Conservation (phyloP, 495 filamentous ascomycete genomes). For the Tricharina praecox region DNA sequence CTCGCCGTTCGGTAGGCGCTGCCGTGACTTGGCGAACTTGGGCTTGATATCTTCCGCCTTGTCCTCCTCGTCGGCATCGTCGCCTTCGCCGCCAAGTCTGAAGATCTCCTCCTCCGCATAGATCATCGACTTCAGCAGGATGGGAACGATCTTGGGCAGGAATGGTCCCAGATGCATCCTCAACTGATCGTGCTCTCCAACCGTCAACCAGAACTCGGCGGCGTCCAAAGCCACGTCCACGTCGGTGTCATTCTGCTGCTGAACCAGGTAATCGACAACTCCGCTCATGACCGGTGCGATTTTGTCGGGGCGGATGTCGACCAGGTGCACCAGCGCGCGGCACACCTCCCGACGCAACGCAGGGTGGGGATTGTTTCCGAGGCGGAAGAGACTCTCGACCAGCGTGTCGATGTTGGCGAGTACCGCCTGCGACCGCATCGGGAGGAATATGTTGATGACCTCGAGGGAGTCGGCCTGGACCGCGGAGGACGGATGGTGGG, state of each 20-base stretch:
- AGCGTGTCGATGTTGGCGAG: conserved; percentile 60
- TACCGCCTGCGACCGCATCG: conserved; percentile 60
- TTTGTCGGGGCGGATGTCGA: conserved; percentile 79
- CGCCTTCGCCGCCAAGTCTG: conserved; percentile 59
- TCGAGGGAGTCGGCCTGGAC: conserved; percentile 63
- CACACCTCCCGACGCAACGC: conserved; percentile 85
- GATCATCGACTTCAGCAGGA: conserved; percentile 86
- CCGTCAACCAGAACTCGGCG: conserved; percentile 91
- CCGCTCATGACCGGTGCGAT: conserved; percentile 76
- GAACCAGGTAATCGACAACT: conserved; percentile 80
- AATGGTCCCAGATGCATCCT: conserved; percentile 56
- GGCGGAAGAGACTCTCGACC: conserved; percentile 61
- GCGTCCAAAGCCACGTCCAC: conserved; percentile 89
- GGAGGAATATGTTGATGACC: conserved; percentile 79
- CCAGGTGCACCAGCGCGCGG: conserved; percentile 77
- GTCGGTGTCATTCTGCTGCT: conserved; percentile 65
- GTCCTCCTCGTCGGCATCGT: conserved; percentile 88
- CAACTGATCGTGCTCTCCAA: conserved; percentile 70
- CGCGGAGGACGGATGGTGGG: conserved; percentile 50
- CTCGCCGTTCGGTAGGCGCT: conserved; percentile 31
- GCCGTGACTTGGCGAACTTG: conserved; percentile 67
- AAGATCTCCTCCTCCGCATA: conserved; percentile 88
- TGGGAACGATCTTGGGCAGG: conserved; percentile 71
- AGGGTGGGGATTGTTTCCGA: conserved; percentile 54
- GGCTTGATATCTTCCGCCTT: conserved; percentile 82